phyloP scores from a whole-genome alignment of 768 basidiomycete genomes.

The Pisolithus marmoratus region DNA sequence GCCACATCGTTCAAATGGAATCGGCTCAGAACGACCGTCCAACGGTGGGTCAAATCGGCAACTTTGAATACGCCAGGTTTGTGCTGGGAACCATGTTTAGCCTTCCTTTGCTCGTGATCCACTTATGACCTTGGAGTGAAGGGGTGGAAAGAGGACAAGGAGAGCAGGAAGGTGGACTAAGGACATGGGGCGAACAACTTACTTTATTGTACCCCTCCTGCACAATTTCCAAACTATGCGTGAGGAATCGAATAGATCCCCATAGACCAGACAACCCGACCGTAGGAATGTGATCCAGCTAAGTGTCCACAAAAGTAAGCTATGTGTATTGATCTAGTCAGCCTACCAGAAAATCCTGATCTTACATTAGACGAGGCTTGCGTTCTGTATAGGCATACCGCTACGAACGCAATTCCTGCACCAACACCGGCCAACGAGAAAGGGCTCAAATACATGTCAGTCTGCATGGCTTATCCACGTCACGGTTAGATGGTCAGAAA shows the following conservation, averaged over 20 bases:
- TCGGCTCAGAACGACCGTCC: not conserved
- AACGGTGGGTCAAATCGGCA: not conserved
- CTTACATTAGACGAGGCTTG: too few relatives aligned
- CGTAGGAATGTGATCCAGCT: slow-evolving; percentile 26
- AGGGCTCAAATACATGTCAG: too few relatives aligned
- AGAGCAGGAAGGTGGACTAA: too few relatives aligned
- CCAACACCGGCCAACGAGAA: too few relatives aligned
- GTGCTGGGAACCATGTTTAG: not conserved
- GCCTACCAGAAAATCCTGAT: too few relatives aligned
- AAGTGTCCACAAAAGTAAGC: not conserved
- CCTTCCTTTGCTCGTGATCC: not conserved
- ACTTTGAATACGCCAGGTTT: not conserved
- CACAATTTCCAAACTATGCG: slow-evolving; percentile 16
- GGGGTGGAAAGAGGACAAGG: too few relatives aligned
- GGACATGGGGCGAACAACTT: not conserved
- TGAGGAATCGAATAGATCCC: slow-evolving; percentile 16
- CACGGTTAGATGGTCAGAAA: too few relatives aligned
- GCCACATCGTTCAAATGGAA: not conserved
- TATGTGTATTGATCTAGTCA: too few relatives aligned
- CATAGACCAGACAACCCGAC: slow-evolving; percentile 21
- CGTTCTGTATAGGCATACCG: too few relatives aligned
- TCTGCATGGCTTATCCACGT: too few relatives aligned
- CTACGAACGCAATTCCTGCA: too few relatives aligned
- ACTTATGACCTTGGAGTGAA: too few relatives aligned
- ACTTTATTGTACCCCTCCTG: slow-evolving; percentile 30